Evolutionary conservation across 1,139 yeast genomes (phyloP), one percentile per base, ranked within the genome.

Genomic region (Debaryomycetaceae sp.): DNA sequence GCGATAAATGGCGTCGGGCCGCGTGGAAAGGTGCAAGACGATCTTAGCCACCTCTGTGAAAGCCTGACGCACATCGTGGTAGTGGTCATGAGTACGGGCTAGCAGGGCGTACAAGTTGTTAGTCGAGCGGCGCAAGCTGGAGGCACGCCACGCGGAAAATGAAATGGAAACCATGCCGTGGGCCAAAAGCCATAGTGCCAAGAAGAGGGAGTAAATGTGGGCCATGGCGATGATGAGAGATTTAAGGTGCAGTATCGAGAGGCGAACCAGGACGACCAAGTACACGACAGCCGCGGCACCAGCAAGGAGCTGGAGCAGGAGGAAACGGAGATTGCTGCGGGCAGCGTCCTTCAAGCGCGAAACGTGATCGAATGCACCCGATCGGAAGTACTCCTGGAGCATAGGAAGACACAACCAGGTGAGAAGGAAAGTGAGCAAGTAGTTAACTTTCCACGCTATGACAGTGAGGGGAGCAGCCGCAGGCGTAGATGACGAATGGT

Each of bases 121-220:
- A 29, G 69, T 53, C 27, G 68, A 58, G 21, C 40, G 44, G n/a
- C 55, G 33, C n/a, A 53, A 37, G 28, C 40, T 53, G 1, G 79
- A 73, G 31, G 62, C 60, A 30, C 56, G 53, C 73, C 82, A 77
- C 35, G 57, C 51, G 24, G 63, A 52, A 32, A 82, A 59, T 0
- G 94, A 93, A 3, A 81, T 61, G 30, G 68, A 66, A 15, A 80
- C 71, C 31, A 82, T 52, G 0, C 94, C 94, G 47, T 82, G 90
- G 2, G 90, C 83, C 81, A 83, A 76, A 32, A 83, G 57, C 92
- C 92, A 82, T 19, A 81, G 61, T 1, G 92, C 87, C 27, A 83
- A 48, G 3, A 78, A 62, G 45, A 83, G 62, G 0, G 93, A 72
- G 48, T 82, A 83, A n/a, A 81, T 74, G 48, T 83, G 92, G 1